Evolutionary conservation across 129 eudicot genomes (phyloP).

Genomic region (Flaveria brownii): DNA sequence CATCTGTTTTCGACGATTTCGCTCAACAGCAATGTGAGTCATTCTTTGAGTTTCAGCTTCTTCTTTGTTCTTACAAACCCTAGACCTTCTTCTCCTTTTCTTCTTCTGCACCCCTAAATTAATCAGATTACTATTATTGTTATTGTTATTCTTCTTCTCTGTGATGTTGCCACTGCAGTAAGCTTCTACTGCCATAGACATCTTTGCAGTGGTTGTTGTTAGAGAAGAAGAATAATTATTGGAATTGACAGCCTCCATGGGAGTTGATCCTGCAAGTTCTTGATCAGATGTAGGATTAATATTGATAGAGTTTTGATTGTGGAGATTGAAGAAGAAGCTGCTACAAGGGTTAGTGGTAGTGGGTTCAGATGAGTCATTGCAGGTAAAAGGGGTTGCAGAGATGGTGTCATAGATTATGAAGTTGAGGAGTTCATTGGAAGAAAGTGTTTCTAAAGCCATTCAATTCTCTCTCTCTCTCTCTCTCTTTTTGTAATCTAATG

Average conservation of each 20-base stretch:
- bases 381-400: constrained; percentile 57
- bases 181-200: constrained; percentile 39
- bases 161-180: constrained; percentile 13
- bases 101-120: constrained; percentile 59
- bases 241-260: constrained; percentile 34
- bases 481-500: constrained; percentile 41
- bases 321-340: constrained; percentile 31
- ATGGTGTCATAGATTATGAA: constrained; percentile 74
- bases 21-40: constrained; percentile 95
- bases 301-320: constrained; percentile 34
- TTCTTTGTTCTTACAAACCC: constrained; percentile 87
- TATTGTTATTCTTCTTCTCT: constrained; percentile 14
- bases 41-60: constrained; percentile 95
- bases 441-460: constrained; percentile 83
- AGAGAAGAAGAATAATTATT: constrained; percentile 22
- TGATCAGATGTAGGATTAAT: constrained; percentile 21
- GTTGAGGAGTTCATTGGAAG: constrained; percentile 73
- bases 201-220: constrained; percentile 30
- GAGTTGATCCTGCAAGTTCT: constrained; percentile 4
- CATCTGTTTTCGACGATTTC: constrained; percentile 95
- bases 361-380: constrained; percentile 45
- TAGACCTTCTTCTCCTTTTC: constrained; percentile 73
- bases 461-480: constrained; percentile 32
- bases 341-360: constrained; percentile 29
- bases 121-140: background rate